Evolutionary conservation across 1,139 yeast genomes (phyloP), one percentile per base, ranked within the genome.

Genomic region (Taphrina communis): DNA sequence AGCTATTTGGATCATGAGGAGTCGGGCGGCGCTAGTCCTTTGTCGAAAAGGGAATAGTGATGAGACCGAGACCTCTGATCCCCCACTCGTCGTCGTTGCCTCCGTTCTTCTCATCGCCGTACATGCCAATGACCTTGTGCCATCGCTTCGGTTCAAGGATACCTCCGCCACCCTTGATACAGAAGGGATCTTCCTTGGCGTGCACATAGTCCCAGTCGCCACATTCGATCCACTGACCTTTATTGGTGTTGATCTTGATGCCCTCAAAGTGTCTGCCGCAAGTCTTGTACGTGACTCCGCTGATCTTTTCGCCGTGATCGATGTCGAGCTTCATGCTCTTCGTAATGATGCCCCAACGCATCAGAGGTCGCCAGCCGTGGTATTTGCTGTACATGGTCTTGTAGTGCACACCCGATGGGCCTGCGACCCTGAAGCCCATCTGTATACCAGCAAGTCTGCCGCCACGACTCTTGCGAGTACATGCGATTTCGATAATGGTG

Each of bases 181-280:
- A 50, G 11, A 14, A 9, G 3, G 9, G 9, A 35, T 50, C 53
- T 19, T 50, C 36, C 53, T 50, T 50, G 53, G 8, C 31, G 11
- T 11, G 35, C n/a, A n/a, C 36, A 25, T 50, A 21, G 21, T 46
- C 51, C 53, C 53, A 50, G 5, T 50, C n/a, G 36, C 53, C 53
- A 7, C 53, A 50, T n/a, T 50, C 53, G 36, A 50, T 50, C 53
- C 36, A 50, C 21, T 50, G 53, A 1, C n/a, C n/a, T 8, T n/a
- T 11, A 25, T 50, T 35, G 11, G 53, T 50, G 11, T 50, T 35
- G 36, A 50, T 25, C 36, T 50, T 50, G 53, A 50, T 21, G 19
- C 53, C 53, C n/a, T 50, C 36, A 25, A 50, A 50, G 36, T 50
- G 36, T n/a, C 21, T 50, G 8, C 36, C 53, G n/a, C 53, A 50